Evolutionary conservation across 1,139 yeast species (phyloP).

Genomic region (Hansenula lynferdii): DNA sequence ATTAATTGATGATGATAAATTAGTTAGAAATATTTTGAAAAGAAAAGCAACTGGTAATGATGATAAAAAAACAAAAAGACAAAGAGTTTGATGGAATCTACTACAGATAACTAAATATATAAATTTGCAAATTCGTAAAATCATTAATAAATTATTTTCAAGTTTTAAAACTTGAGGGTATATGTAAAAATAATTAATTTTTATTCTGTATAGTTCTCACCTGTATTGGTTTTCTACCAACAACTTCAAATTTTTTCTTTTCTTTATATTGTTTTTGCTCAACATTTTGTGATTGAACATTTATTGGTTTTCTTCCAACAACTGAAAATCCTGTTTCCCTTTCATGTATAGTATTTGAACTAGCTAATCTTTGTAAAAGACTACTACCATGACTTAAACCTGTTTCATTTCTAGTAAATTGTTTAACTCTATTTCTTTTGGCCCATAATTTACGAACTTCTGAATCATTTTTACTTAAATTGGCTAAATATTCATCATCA

Average conservation of each 20-base stretch:
- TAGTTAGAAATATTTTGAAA: conserved; percentile 52
- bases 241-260: neutral
- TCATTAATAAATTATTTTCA: too few relatives aligned
- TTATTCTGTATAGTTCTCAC: too few relatives aligned
- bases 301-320: conserved; percentile 6
- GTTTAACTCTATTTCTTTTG: conserved; percentile 1
- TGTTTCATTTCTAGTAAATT: neutral
- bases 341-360: too few relatives aligned
- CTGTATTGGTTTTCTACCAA: conserved; percentile 9
- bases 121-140: conserved; percentile 15
- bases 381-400: neutral
- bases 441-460: conserved; percentile 9
- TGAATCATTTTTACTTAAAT: conserved; percentile 6
- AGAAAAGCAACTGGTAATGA: conserved; percentile 33
- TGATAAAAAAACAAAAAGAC: conserved; percentile 12
- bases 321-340: conserved; percentile 7
- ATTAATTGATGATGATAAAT: conserved; percentile 51
- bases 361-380: conserved; percentile 3
- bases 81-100: conserved; percentile 6
- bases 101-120: neutral
- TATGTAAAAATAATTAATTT: too few relatives aligned
- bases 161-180: too few relatives aligned
- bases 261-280: neutral
- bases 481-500: conserved; percentile 7
- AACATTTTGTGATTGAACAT: neutral